Evolutionary conservation across 2,329 filamentous ascomycete genomes (phyloP).

Genomic region (Penicillium sp.): DNA sequence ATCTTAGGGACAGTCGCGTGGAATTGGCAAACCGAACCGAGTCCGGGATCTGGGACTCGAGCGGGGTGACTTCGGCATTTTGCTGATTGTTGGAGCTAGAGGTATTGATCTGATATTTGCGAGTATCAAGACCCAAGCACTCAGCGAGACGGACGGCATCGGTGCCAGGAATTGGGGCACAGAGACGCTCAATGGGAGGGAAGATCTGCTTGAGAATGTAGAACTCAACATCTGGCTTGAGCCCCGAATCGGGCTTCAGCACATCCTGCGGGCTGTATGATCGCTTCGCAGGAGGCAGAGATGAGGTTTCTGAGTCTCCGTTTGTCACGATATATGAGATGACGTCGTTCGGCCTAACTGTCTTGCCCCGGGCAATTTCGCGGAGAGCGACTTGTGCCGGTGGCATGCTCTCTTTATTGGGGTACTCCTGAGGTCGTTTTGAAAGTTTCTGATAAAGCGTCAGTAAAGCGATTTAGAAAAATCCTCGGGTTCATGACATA

Average conservation of each 20-base stretch:
- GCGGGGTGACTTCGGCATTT: conserved; percentile 75
- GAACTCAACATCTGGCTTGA: conserved; percentile 92
- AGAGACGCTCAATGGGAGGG: conserved; percentile 94
- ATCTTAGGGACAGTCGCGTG: conserved; percentile 72
- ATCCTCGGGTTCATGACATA: conserved; percentile 31
- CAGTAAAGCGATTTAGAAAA: conserved; percentile 8
- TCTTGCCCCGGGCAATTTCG: conserved; percentile 82
- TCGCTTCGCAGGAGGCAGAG: conserved; percentile 73
- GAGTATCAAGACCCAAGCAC: conserved; percentile 86
- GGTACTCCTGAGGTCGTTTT: conserved; percentile 89
- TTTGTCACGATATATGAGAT: conserved; percentile 90
- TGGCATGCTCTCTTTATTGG: conserved; percentile 91
- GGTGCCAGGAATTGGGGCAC: conserved; percentile 90
- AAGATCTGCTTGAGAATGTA: conserved; percentile 98
- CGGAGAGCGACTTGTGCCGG: conserved; percentile 93
- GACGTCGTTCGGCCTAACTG: conserved; percentile 88
- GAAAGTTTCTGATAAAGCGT: conserved; percentile 68
- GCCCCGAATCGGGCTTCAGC: conserved; percentile 69
- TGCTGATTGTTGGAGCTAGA: conserved; percentile 53
- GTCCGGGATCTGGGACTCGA: conserved; percentile 93
- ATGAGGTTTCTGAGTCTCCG: conserved; percentile 61
- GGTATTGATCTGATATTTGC: conserved; percentile 75
- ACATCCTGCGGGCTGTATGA: conserved; percentile 86
- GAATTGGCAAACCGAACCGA: conserved; percentile 84
- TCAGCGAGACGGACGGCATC: conserved; percentile 87